Evolutionary conservation across 225 moss, liverwort and hornwort genomes (phyloP), one percentile per base, ranked within the genome.

Genomic region (Thuidium tamariscinum): DNA sequence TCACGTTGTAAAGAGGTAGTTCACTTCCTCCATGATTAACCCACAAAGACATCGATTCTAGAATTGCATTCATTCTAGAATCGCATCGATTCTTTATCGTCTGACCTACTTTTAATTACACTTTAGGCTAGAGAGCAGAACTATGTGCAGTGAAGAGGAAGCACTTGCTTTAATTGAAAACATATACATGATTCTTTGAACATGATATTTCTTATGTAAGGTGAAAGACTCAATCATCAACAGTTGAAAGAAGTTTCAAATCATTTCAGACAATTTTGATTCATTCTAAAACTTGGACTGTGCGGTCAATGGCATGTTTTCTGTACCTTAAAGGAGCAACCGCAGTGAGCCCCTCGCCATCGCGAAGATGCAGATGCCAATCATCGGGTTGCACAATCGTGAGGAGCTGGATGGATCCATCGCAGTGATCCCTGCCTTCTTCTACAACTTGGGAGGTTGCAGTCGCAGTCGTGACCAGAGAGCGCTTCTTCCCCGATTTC

Each of bases 331-430:
- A 89, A 67, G 96, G 95, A 17, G 96, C 97, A 34, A 99, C 97
- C 16, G 97, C 95, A 39, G 92, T 75, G 79, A 99, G 98, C 19
- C 93, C 96, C 76, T 97, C 97, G 34, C 97, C 97, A 85, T 99
- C 97, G 27, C 97, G 95, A 41, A 99, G 93, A 91, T 99, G 97
- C 23, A 99, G 95, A 86, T 99, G 98, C 97, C 97, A 99, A 80
- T 99, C 98, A 90, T 97, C 97, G 34, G 98, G 98, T 87, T 93
- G 92, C 74, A 92, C 89, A 54, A 99, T 97, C 16, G 92, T 94
- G 49, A 97, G 93, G 65, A 91, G 93, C 76, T 96, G 94, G 49
- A 89, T 68, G 51, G 60, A 29, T 14, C 30, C 89, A 48, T 86
- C 84, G 21, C 41, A 59, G 29, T 72, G 78, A 74, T 26, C 59